Base-by-base conservation (phyloP, 2,329 filamentous ascomycete species). In the Parasarocladium wereldwijsianum region DNA sequence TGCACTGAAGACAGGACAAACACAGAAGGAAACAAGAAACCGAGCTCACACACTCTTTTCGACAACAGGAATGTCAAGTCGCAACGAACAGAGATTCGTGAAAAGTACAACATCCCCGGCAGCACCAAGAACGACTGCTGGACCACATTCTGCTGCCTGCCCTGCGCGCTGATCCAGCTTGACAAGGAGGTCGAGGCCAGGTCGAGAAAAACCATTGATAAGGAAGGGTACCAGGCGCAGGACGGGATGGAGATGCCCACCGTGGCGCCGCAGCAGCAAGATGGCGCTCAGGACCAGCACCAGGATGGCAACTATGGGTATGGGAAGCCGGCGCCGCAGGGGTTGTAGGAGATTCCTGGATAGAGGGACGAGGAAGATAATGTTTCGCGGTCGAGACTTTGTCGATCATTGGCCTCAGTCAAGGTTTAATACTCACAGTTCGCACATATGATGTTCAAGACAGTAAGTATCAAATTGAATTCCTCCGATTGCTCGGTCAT, bases 121-220 rank as follows among this genome's bases (percentile, higher is more conserved):
- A 54, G 50, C 27, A 54, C 53, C 21, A 46, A 45, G 34, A 47
- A 47, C 19, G 69, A 74, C 43, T 74, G 58, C 49, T 62, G 60
- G 39, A 45, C 51, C n/a, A 50, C 59, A 10, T 70, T 52, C 46
- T 73, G 60, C 51, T 74, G 69, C 44, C 44, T 54, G 20, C 71
- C 66, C 56, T 74, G 69, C 41, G 54, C 57, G 5, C 46, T 71
- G 34, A 56, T 71, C 37, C 70, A 75, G 51, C 58, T 71, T 33
- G 66, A 72, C 34, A 67, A 69, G 39, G 69, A 74, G 42, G 57
- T 62, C 26, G 41, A 44, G 33, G 32, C 37, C 18, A 40, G 40
- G 33, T 44, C 40, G 24, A 43, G 36, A 3, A 36, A 43, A 8
- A 38, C 38, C 12, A 41, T 40, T 27, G 36, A 48, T 29, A 47